phyloP scores from a whole-genome alignment of 2,329 filamentous ascomycete species.

The Cercospora sojina region DNA sequence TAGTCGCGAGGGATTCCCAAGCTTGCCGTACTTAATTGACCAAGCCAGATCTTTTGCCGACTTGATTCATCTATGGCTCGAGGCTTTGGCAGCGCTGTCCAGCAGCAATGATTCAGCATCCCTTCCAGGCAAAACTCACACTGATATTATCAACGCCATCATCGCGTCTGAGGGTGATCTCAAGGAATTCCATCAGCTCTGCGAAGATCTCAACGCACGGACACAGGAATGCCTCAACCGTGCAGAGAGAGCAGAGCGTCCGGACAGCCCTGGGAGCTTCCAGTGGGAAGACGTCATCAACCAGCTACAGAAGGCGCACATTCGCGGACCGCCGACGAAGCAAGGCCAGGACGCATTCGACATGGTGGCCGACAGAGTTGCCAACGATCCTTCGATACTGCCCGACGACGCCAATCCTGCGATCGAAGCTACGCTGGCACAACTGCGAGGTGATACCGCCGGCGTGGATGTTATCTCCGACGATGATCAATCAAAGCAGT shows the following conservation, averaged over 20 bases:
- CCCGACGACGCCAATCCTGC: conserved; percentile 31
- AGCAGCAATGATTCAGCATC: conserved; percentile 21
- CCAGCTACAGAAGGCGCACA: conserved; percentile 37
- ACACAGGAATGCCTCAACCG: conserved; percentile 53
- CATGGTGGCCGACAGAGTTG: conserved; percentile 30
- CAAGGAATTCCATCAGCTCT: conserved; percentile 51
- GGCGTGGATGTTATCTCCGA: conserved; percentile 14
- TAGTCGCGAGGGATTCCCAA: conserved; percentile 87
- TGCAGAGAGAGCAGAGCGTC: conserved; percentile 54
- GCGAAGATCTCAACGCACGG: conserved; percentile 47
- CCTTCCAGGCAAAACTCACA: conserved; percentile 27
- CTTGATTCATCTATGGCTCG: conserved; percentile 77
- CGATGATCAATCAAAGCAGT: conserved; percentile 28
- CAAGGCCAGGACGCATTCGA: conserved; percentile 25
- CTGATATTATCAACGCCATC: conserved; percentile 39
- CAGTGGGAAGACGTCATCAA: conserved; percentile 56
- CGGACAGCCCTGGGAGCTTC: conserved; percentile 48
- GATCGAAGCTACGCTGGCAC: conserved; percentile 30
- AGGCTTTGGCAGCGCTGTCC: conserved; percentile 43
- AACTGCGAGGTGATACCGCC: conserved; percentile 23
- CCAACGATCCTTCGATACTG: conserved; percentile 33
- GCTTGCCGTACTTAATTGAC: conserved; percentile 88
- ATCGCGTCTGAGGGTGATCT: conserved; percentile 46
- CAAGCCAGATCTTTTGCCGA: conserved; percentile 81
- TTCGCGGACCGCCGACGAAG: conserved; percentile 32